Evolutionary conservation across 495 filamentous ascomycete genomes (phyloP), one percentile per base, ranked within the genome.

Genomic region (Penicillium malachiteum): DNA sequence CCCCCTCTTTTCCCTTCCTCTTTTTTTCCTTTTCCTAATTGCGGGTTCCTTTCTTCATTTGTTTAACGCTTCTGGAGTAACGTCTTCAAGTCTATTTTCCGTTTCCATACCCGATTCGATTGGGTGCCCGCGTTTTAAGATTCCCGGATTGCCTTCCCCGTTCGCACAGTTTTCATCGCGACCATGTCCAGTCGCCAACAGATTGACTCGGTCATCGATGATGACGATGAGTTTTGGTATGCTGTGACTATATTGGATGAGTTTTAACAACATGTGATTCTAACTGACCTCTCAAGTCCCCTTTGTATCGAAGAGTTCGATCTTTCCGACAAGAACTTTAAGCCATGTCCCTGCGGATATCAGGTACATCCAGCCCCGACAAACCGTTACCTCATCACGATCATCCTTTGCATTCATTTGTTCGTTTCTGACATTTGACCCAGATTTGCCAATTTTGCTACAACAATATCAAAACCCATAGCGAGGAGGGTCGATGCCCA

Each of bases 381-480:
- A 46, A 7, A 33, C 12, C 32, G 7, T 48, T 10, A 31, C 16
- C 14, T 5, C 33, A 34, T 10, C n/a, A 26, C 21, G 21, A 3
- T 37, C 9, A 40, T 18, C 13, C 10, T 17, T 30, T 17, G 37
- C 16, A 33, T n/a, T 7, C 34, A 37, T 13, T 37, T 37, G 34
- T 10, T 37, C 9, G 2, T 34, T 14, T 37, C 34, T 50, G 7
- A 57, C 35, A 26, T 52, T 39, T 35, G 13, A 31, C 66, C 2
- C 39, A 98, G 93, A 90, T 99, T 65, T 99, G 95, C 71, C 95
- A 97, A 78, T 99, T 99, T 75, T 99, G 95, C 73, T 97, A 88
- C 78, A 96, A 99, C 77, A 97, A 97, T 63, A 94, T 99, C 72
- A 93, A 91, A 71, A 78, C 73, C 55, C 90, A 86, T 54, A 96